These are phyloP conservation scores for Sanghuangporus weigelae DNA, from an alignment of 1,284 basidiomycete genomes.

Conservation along the genomic window DNA sequence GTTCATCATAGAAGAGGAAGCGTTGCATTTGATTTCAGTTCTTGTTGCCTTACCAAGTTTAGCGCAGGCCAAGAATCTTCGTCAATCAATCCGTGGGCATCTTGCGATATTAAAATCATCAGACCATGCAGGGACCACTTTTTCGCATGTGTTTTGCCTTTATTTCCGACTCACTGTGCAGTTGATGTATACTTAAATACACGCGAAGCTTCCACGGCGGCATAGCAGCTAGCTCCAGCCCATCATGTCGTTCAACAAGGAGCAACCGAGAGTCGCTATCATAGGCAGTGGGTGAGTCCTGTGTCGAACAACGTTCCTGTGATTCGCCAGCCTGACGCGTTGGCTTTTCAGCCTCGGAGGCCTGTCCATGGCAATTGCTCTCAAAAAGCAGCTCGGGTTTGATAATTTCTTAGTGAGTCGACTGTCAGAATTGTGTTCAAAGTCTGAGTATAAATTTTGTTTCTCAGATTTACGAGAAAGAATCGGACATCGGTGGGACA, in stretches of 20 bases:
- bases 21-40: too few species aligned
- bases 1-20: too few species aligned
- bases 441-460: neutral
- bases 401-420: slow-evolving; percentile 41
- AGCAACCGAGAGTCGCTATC: slow-evolving; percentile 35
- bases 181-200: too few species aligned
- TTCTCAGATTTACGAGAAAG: slow-evolving; percentile 45
- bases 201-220: neutral
- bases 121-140: too few species aligned
- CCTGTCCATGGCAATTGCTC: slow-evolving; percentile 41
- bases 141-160: too few species aligned
- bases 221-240: neutral
- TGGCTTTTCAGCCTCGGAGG: slow-evolving; percentile 31
- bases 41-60: too few species aligned
- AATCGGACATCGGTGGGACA: slow-evolving; percentile 41
- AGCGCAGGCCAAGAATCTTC: too few species aligned
- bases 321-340: neutral
- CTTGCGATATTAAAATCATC: too few species aligned
- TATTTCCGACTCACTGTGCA: too few species aligned
- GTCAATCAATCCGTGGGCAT: too few species aligned
- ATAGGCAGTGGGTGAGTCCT: slow-evolving; percentile 45
- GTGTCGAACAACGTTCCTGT: neutral
- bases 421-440: neutral
- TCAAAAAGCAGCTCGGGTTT: slow-evolving; percentile 39
- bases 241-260: slow-evolving; percentile 15